Conservation (phyloP, 1,284 basidiomycete species). For the Moesziomyces antarcticus region DNA sequence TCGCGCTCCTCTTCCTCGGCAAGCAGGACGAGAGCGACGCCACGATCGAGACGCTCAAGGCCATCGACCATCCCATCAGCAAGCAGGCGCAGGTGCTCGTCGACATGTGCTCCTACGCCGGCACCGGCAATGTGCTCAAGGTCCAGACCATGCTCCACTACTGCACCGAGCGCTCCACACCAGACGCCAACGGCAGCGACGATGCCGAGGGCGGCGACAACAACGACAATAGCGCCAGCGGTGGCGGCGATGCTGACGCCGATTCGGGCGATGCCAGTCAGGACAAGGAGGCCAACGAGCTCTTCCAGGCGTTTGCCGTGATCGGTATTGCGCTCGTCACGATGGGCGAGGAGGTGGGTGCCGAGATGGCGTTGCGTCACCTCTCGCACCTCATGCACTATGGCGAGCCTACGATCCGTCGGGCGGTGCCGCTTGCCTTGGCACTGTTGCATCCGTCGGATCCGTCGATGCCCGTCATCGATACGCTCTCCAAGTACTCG, state of each 20-base stretch:
- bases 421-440: slow-evolving; percentile 93
- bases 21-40: slow-evolving; percentile 79
- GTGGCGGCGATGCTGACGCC: slow-evolving; percentile 60
- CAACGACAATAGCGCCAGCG: slow-evolving; percentile 60
- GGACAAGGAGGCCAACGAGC: slow-evolving; percentile 76
- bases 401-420: slow-evolving; percentile 91
- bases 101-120: slow-evolving; percentile 93
- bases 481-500: slow-evolving; percentile 98
- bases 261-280: slow-evolving; percentile 61
- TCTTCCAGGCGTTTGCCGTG: slow-evolving; percentile 92
- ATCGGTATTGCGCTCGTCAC: slow-evolving; percentile 93
- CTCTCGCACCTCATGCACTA: slow-evolving; percentile 82
- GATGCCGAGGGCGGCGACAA: slow-evolving; percentile 54
- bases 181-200: slow-evolving; percentile 67
- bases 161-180: slow-evolving; percentile 87
- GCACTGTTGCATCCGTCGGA: slow-evolving; percentile 95
- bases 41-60: slow-evolving; percentile 93
- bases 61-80: slow-evolving; percentile 90
- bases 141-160: slow-evolving; percentile 92
- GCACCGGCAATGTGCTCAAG: slow-evolving; percentile 94
- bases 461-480: slow-evolving; percentile 92
- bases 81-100: slow-evolving; percentile 92
- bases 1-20: slow-evolving; percentile 88
- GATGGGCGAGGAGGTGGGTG: slow-evolving; percentile 98
- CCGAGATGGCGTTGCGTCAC: slow-evolving; percentile 77